phyloP scores from a whole-genome alignment of 2,329 filamentous ascomycete species.

The Fusarium pseudoanthophilum region DNA sequence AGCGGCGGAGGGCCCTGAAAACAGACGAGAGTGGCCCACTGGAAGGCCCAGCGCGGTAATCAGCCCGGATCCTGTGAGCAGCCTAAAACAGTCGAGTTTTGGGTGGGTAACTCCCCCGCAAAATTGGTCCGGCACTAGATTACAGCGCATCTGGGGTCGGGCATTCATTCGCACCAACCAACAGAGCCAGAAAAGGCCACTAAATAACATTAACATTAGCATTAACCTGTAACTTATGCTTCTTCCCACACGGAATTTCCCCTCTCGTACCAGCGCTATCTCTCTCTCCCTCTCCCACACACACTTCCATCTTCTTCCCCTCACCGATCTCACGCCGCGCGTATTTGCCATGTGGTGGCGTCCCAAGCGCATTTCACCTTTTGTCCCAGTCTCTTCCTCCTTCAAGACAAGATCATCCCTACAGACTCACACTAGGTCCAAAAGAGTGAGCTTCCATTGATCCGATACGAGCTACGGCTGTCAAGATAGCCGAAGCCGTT shows the following conservation, averaged over 20 bases:
- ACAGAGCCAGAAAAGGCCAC: not conserved
- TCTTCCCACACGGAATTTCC: not conserved
- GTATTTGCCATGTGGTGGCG: constrained; percentile 46
- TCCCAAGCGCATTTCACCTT: constrained; percentile 8
- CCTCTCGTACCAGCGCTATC: constrained; percentile 6
- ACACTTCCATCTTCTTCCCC: constrained; percentile 8
- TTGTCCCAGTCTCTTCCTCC: not conserved
- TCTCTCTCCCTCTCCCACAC: not conserved
- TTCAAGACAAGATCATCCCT: constrained; percentile 5
- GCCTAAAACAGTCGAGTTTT: not conserved
- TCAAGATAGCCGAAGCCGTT: constrained; percentile 44
- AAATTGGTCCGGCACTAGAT: constrained; percentile 3
- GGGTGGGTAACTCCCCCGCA: constrained; percentile 28
- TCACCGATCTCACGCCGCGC: constrained; percentile 17
- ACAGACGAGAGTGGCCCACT: constrained; percentile 9
- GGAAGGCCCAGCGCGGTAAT: constrained; percentile 23
- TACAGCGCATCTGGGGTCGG: constrained; percentile 23
- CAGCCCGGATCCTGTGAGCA: constrained; percentile 26
- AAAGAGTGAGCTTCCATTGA: constrained; percentile 41
- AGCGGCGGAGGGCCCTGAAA: constrained; percentile 4
- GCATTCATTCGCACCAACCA: constrained; percentile 24
- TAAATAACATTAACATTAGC: constrained; percentile 9
- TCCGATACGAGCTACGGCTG: constrained; percentile 40
- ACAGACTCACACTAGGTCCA: constrained; percentile 32
- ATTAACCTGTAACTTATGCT: not conserved